These are phyloP conservation scores for Tetrahymena borealis DNA, from an alignment of 73 alveolate genomes.

Conservation along the genomic window DNA sequence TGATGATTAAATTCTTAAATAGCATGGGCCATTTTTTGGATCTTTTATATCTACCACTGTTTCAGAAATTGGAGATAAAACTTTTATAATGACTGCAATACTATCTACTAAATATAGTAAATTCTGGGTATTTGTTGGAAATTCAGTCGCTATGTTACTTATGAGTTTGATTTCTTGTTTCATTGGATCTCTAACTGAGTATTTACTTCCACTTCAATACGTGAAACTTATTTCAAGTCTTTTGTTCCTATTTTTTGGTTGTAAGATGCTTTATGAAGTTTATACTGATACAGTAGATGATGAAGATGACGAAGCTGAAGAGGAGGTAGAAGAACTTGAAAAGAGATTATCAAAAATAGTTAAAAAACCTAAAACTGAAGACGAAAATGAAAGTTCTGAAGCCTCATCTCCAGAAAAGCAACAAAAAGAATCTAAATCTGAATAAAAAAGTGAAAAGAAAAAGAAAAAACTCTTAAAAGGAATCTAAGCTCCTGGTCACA, in stretches of 20 bases:
- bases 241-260: not conserved
- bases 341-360: not conserved
- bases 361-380: not conserved
- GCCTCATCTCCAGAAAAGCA: not conserved
- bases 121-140: slow-evolving; percentile 15
- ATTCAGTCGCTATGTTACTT: not conserved
- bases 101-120: slow-evolving; percentile 4
- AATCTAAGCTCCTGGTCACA: not conserved
- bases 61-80: slow-evolving; percentile 24
- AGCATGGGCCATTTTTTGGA: not conserved
- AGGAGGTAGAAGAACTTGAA: not conserved
- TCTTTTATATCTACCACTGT: not conserved
- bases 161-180: slow-evolving; percentile 10
- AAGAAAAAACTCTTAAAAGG: not conserved
- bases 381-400: not conserved
- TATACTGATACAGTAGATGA: slow-evolving; percentile 12
- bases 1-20: not conserved
- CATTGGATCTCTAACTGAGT: slow-evolving; percentile 2
- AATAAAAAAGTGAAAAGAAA: not conserved
- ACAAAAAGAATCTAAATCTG: not conserved
- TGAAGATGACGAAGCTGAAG: slow-evolving; percentile 3
- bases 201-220: not conserved
- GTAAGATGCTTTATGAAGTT: not conserved
- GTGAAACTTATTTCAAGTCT: not conserved
- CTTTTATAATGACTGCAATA: slow-evolving; percentile 6